phyloP scores from a whole-genome alignment of 345 rosid species.

The Corchorus olitorius region DNA sequence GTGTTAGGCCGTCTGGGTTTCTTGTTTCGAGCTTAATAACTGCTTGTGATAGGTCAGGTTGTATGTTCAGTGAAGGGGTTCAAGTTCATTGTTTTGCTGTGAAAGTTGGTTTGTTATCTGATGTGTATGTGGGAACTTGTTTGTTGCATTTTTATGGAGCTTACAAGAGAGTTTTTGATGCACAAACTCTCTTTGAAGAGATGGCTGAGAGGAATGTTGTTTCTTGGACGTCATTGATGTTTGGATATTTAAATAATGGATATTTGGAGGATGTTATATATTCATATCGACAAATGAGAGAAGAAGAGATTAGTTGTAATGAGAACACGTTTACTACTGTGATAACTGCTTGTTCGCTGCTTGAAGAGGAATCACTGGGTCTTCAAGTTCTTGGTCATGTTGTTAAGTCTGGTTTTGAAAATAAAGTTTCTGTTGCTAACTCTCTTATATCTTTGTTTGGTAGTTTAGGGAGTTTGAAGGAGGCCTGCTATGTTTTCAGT shows the following conservation, averaged over 20 bases:
- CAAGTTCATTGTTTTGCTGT: slow-evolving; percentile 65
- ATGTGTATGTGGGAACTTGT: slow-evolving; percentile 81
- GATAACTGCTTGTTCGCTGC: slow-evolving; percentile 58
- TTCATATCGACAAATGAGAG: slow-evolving; percentile 52
- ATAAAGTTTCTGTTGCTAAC: slow-evolving; percentile 62
- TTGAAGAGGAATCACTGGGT: slow-evolving; percentile 56
- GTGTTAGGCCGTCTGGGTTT: slow-evolving; percentile 57
- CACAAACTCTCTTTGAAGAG: slow-evolving; percentile 74
- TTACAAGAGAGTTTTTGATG: slow-evolving; percentile 46
- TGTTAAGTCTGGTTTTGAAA: slow-evolving; percentile 59
- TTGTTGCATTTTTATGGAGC: slow-evolving; percentile 77
- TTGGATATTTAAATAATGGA: slow-evolving; percentile 56
- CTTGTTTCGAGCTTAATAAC: slow-evolving; percentile 71
- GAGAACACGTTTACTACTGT: slow-evolving; percentile 70
- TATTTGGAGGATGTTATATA: slow-evolving; percentile 53
- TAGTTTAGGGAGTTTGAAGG: slow-evolving; percentile 43
- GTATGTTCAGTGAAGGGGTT: slow-evolving; percentile 62
- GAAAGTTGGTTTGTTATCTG: slow-evolving; percentile 60
- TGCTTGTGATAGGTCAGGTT: slow-evolving; percentile 68
- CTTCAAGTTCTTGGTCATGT: slow-evolving; percentile 61
- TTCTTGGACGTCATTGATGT: slow-evolving; percentile 95
- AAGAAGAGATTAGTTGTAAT: slow-evolving; percentile 56
- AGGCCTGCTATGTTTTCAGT: slow-evolving; percentile 53
- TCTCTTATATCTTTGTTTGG: slow-evolving; percentile 80
- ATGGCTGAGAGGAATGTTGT: slow-evolving; percentile 80